Evolutionary conservation across 2,329 filamentous ascomycete species (phyloP).

Genomic region (Acrodontium crateriforme): DNA sequence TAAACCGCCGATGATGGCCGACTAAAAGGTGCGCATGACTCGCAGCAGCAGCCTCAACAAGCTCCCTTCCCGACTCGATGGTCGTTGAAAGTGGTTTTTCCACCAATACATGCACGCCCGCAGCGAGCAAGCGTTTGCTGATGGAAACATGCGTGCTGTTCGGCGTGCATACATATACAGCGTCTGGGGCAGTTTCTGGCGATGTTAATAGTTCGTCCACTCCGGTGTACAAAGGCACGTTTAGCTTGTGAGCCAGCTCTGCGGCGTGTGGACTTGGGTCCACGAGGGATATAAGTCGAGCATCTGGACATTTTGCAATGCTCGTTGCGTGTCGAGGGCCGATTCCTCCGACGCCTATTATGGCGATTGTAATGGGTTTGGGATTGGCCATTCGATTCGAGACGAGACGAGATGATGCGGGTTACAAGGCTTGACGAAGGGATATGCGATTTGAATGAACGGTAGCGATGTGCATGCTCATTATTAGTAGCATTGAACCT

Average conservation of each 20-base stretch:
- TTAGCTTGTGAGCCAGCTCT: slow-evolving; percentile 23
- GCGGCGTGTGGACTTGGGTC: slow-evolving; percentile 30
- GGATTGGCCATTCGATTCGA: neutral
- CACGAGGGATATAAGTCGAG: slow-evolving; percentile 32
- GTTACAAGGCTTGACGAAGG: too few species aligned
- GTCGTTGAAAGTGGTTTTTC: slow-evolving; percentile 43
- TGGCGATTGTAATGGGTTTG: slow-evolving; percentile 21
- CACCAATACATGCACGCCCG: slow-evolving; percentile 39
- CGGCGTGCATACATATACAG: slow-evolving; percentile 45
- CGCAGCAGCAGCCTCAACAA: slow-evolving; percentile 15
- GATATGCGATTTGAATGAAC: too few species aligned
- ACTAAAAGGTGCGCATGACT: slow-evolving; percentile 31
- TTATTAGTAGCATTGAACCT: too few species aligned
- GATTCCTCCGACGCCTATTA: slow-evolving; percentile 37
- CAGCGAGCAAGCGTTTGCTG: slow-evolving; percentile 33
- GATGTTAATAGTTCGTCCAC: slow-evolving; percentile 31
- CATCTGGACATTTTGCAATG: slow-evolving; percentile 25
- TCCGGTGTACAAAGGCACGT: slow-evolving; percentile 27
- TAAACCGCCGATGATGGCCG: slow-evolving; percentile 47
- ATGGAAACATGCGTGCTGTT: slow-evolving; percentile 44
- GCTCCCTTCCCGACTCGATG: slow-evolving; percentile 22
- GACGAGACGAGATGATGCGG: too few species aligned
- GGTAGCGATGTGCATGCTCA: too few species aligned
- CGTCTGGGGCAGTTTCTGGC: slow-evolving; percentile 29
- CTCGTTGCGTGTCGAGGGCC: slow-evolving; percentile 37